Base-by-base conservation (phyloP, 805 yeast species). In the Ogataea pignaliae region DNA sequence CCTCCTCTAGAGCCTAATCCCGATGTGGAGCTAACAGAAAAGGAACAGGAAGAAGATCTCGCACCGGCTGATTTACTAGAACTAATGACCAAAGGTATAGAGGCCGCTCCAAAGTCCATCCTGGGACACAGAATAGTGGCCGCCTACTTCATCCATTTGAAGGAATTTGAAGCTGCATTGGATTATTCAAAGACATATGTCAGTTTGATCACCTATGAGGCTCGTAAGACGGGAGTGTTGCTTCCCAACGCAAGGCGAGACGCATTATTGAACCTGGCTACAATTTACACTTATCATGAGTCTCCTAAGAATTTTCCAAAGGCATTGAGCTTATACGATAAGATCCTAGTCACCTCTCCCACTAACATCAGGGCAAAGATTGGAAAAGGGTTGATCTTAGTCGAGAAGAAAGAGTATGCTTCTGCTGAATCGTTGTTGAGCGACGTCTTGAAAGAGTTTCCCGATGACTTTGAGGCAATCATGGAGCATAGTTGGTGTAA, bases 281-380 rank as follows among this genome's bases (percentile, higher is more conserved):
- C 81, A 0, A 74, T 85, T 1, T 87, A 89, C 57, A 86, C 95
- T 0, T 84, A 87, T 57, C 76, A 82, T 56, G 96, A 91, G 60
- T 85, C 97, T 0, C 99, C 98, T 10, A 88, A 88, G 62, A 86
- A 91, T 63, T 88, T 79, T 56, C 71, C 77, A 2, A 71, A 82
- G 21, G 98, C 99, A 0, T 58, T 84, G 28, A 78, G 78, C 39
- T 62, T 89, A 13, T 93, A 84, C 61, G 84, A 85, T 32, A 66
- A 70, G 18, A 78, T 89, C 3, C 68, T 88, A 21, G 50, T 48
- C 14, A 55, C 54, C 3, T 68, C 65, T 45, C 66, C 68, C 0
- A 51, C 61, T 0, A 68, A 68, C 16, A 64, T 74, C 5, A 73
- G 72, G 38, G 96, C 96, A 0, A 71, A 76, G 43, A 73, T 90